Evolutionary conservation across 345 rosid species (phyloP).

Genomic region (Sisymbrium irio): DNA sequence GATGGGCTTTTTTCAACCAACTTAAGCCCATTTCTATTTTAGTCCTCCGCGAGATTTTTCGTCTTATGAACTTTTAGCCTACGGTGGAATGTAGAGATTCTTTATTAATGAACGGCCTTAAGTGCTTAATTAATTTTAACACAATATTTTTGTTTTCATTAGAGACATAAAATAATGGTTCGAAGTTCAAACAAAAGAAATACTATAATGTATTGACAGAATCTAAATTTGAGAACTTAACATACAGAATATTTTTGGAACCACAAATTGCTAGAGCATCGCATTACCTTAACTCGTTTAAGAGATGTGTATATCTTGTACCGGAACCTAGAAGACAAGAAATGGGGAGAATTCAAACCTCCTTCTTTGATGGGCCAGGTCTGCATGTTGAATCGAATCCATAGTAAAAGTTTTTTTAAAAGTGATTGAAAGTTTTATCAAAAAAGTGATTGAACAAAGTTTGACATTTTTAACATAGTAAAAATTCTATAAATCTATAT

Average conservation of each 20-base stretch:
- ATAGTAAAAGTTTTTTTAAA: too few species aligned
- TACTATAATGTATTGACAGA: too few species aligned
- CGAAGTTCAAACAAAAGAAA: too few species aligned
- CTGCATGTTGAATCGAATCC: background rate
- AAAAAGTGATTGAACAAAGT: background rate
- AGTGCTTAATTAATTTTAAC: too few species aligned
- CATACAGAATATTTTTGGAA: background rate
- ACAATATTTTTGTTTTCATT: too few species aligned
- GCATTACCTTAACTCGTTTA: background rate
- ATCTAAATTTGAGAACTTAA: too few species aligned
- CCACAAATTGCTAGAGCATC: background rate
- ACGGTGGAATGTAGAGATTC: background rate
- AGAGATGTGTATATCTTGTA: background rate
- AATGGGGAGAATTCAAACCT: background rate
- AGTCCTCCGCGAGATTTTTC: background rate
- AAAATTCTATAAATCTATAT: background rate
- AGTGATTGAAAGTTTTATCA: too few species aligned
- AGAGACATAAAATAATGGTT: too few species aligned
- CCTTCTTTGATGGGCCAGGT: background rate
- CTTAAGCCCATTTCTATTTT: background rate
- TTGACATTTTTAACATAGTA: background rate
- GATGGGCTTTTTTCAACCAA: constrained; percentile 1
- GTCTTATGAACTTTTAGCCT: background rate
- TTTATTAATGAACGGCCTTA: too few species aligned
- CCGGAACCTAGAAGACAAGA: background rate